Percentiles rank a stretch among this genome's conserved stretches.
Evolutionary conservation across 176 grass and related monocot species (phyloP).

Genomic region (Canna indica): DNA sequence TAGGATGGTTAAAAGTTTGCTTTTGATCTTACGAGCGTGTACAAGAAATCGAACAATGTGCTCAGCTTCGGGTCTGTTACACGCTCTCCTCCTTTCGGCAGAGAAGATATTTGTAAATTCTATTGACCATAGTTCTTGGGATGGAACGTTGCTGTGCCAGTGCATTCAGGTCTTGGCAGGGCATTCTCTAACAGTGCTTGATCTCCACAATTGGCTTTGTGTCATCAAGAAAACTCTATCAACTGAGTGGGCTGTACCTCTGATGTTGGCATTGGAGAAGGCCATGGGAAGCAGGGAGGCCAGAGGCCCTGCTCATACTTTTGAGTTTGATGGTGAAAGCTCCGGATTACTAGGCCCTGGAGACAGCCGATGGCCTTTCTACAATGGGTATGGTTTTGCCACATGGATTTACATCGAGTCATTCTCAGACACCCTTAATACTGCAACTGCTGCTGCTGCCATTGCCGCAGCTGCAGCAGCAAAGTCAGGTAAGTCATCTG

Average conservation of each 20-base stretch:
- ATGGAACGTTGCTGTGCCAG: constrained; percentile 44
- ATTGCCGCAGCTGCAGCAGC: constrained; percentile 82
- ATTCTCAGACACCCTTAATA: constrained; percentile 85
- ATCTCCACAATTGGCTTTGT: constrained; percentile 68
- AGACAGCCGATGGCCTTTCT: constrained; percentile 92
- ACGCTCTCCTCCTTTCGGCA: constrained; percentile 48
- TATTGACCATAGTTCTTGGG: constrained; percentile 36
- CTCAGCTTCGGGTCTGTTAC: constrained; percentile 59
- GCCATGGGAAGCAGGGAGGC: constrained; percentile 62
- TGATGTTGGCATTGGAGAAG: constrained; percentile 69
- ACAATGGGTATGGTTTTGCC: constrained; percentile 84
- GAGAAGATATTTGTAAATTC: constrained; percentile 51
- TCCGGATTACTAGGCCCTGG: constrained; percentile 82
- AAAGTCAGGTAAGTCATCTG: constrained; percentile 85
- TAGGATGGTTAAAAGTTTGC: constrained; percentile 51
- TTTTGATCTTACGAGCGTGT: constrained; percentile 53
- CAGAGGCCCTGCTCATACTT: constrained; percentile 52
- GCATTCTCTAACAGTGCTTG: constrained; percentile 57
- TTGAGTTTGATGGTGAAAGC: constrained; percentile 96
- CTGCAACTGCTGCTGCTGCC: constrained; percentile 86
- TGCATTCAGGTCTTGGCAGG: constrained; percentile 77
- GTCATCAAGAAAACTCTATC: constrained; percentile 52
- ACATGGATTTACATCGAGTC: constrained; percentile 98
- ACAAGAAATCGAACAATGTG: constrained; percentile 90
- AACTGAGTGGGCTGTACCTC: constrained; percentile 51